phyloP scores from a whole-genome alignment of 768 basidiomycete genomes.

The Mycena venus region DNA sequence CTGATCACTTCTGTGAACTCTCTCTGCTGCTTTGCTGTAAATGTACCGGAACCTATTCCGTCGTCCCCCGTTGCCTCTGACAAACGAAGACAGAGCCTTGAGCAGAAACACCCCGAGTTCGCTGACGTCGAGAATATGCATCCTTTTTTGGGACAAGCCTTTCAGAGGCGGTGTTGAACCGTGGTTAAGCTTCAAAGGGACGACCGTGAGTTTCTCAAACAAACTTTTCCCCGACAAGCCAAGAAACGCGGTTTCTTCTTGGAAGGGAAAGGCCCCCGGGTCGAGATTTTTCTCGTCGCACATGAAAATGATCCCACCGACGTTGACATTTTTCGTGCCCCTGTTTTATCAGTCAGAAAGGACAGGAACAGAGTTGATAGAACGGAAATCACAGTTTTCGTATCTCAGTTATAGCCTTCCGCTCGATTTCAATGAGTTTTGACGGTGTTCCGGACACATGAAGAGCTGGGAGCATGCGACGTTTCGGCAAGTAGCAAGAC shows the following conservation, averaged over 20 bases:
- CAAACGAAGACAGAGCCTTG: not conserved
- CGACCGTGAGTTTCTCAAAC: no score
- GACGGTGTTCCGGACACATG: not conserved
- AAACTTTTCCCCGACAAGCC: no score
- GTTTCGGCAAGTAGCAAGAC: not conserved
- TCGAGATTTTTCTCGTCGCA: constrained; percentile 4
- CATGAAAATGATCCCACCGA: constrained; percentile 8
- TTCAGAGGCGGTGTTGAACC: not conserved
- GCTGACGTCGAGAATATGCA: not conserved
- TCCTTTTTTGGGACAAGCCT: not conserved
- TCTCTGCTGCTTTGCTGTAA: not conserved
- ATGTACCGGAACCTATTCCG: not conserved
- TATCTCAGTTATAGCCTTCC: not conserved
- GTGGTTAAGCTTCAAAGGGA: not conserved
- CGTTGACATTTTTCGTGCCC: not conserved
- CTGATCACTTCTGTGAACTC: not conserved
- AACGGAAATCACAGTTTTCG: not conserved
- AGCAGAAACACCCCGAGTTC: not conserved
- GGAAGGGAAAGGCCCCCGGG: no score
- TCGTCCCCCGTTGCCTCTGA: not conserved
- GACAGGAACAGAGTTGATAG: not conserved
- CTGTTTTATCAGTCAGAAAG: not conserved
- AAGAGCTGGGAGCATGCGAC: not conserved
- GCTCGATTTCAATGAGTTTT: not conserved
- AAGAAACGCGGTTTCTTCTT: no score